These are phyloP conservation scores for Silene coronaria DNA, from an alignment of 179 eudicot genomes.

Conservation along the genomic window DNA sequence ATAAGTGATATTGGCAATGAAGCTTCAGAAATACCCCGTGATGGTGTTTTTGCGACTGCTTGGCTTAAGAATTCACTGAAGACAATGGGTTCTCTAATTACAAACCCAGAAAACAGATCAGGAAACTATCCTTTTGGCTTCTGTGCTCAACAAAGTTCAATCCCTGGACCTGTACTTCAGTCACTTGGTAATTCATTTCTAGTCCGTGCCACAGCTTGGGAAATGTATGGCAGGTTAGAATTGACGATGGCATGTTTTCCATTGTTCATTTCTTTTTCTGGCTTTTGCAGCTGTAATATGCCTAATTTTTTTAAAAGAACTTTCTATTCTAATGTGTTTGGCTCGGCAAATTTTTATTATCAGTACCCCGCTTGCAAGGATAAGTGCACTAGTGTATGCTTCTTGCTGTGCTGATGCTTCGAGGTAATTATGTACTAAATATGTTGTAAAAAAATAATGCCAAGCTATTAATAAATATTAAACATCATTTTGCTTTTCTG, in stretches of 20 bases:
- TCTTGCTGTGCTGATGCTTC: constrained; percentile 77
- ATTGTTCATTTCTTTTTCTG: neutral
- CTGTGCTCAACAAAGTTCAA: constrained; percentile 67
- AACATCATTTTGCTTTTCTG: constrained; percentile 4
- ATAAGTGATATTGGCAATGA: constrained; percentile 61
- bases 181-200: constrained; percentile 70
- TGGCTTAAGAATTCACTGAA: constrained; percentile 80
- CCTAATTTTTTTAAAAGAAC: neutral
- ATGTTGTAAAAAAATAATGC: neutral
- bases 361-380: constrained; percentile 81
- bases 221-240: constrained; percentile 86
- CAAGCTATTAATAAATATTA: neutral
- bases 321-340: constrained; percentile 8
- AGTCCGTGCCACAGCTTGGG: constrained; percentile 88
- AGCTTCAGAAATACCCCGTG: constrained; percentile 45
- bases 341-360: constrained; percentile 17
- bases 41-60: constrained; percentile 71
- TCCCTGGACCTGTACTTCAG: constrained; percentile 69
- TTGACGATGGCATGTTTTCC: constrained; percentile 10
- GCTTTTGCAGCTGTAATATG: neutral
- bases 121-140: constrained; percentile 39
- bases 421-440: constrained; percentile 45
- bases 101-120: constrained; percentile 45
- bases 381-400: constrained; percentile 69
- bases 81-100: constrained; percentile 41